Evolutionary conservation across 164 flowering plant species (phyloP).

Genomic region (Vitis amurensis): DNA sequence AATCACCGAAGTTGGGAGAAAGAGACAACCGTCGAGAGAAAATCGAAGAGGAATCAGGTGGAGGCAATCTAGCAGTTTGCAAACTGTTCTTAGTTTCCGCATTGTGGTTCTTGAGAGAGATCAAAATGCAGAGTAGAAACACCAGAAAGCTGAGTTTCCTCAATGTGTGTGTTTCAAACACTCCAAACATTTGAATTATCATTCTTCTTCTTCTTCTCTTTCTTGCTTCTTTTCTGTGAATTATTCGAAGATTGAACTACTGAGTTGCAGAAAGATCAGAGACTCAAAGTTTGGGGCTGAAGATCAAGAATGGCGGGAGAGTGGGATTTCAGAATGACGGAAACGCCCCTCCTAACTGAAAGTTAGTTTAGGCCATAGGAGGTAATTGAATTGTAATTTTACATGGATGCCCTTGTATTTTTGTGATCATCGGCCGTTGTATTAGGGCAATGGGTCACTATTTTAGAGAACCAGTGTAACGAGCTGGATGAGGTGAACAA

Average conservation of each 20-base stretch:
- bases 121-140: conserved; percentile 23
- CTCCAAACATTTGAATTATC: neutral
- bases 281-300: neutral
- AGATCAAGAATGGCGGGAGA: conserved; percentile 16
- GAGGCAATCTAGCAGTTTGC: neutral
- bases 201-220: conserved; percentile 7
- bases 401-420: neutral
- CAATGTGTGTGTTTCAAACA: conserved; percentile 7
- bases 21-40: neutral
- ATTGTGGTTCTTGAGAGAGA: conserved; percentile 28
- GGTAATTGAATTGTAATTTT: neutral
- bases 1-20: neutral
- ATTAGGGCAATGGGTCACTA: neutral
- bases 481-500: neutral
- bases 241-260: neutral
- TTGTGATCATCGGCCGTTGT: neutral
- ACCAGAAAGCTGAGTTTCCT: conserved; percentile 24
- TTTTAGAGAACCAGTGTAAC: neutral
- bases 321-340: neutral
- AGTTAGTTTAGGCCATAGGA: neutral
- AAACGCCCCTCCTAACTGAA: neutral
- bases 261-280: conserved; percentile 1
- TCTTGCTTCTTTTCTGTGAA: no score
- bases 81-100: conserved; percentile 15
- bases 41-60: neutral